Base-by-base conservation (phyloP, 306 rosid genomes). In the Cucumis cinereus region DNA sequence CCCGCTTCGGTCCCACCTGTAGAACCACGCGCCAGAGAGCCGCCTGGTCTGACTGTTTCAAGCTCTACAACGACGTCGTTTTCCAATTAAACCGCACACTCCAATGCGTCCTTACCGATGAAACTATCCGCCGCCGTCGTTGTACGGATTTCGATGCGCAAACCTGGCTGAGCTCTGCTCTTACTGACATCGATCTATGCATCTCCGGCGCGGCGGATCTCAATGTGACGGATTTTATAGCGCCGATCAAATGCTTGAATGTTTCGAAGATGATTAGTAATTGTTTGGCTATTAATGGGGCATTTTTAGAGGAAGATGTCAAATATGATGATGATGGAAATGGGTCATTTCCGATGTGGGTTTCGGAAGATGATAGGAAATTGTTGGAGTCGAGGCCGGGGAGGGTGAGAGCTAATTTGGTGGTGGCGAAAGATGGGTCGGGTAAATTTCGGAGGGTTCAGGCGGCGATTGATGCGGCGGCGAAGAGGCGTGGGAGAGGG, bases 91-190 rank as follows among this genome's bases (percentile, higher is more conserved):
- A 91, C 81, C 86, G 86, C 2, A 91, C 97, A 22, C 79, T 87
- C 1, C 15, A 56, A 2, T 87, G 90, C 35, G 76, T 89, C 9
- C 61, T 40, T 20, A 5, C 23, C 41, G 54, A 33, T 6, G 55
- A 8, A 43, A 23, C 74, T 1, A 69, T 3, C 8, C 33, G 60
- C 19, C 86, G 88, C 74, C 26, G 28, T 10, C 30, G 20, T 8
- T 68, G 74, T 41, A 82, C 97, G 16, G 58, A 74, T 2, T 83
- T 88, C 12, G 98, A 93, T 26, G 91, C 92, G 0, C 98, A 93
- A 49, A 93, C 97, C 0, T 93, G 98, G 98, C 90, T 93, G 0
- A 93, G 98, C 81, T 81, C 98, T 0, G 90, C 98, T n/a, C 88
- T 88, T 10, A 93, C 98, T 2, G 89, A 87, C 90, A 77, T 91